A percentile compares a stretch with the other conserved stretches of the same genome.
Conservation (phyloP, 352 stramenopile genomes). For the Nothophytophthora sp. region DNA sequence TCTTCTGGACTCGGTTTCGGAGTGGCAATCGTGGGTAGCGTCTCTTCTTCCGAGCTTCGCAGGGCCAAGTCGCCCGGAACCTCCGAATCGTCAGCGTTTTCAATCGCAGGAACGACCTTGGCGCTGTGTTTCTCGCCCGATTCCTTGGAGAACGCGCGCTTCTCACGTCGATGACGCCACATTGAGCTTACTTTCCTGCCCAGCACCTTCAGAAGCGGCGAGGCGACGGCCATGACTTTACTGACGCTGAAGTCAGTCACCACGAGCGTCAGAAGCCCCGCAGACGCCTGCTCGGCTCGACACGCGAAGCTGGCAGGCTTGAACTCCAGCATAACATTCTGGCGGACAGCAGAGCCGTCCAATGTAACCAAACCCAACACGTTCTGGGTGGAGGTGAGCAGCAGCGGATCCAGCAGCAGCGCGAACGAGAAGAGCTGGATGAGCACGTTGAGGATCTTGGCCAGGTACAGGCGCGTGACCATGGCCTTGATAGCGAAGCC, state of each 20-base stretch:
- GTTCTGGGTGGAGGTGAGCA: slow-evolving; percentile 45
- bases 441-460: slow-evolving; percentile 83
- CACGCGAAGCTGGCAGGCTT: slow-evolving; percentile 52
- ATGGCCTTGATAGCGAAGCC: slow-evolving; percentile 85
- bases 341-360: slow-evolving; percentile 42
- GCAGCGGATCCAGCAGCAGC: slow-evolving; percentile 64
- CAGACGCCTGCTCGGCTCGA: slow-evolving; percentile 62
- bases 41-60: not conserved
- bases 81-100: not conserved
- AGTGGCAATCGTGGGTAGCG: not conserved
- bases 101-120: slow-evolving; percentile 19
- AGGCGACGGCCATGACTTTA: slow-evolving; percentile 51
- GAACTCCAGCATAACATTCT: slow-evolving; percentile 72
- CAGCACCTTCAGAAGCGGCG: slow-evolving; percentile 23
- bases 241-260: slow-evolving; percentile 75
- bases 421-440: slow-evolving; percentile 81
- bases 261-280: slow-evolving; percentile 66
- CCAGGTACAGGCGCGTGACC: slow-evolving; percentile 77
- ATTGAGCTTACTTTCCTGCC: slow-evolving; percentile 18
- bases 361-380: slow-evolving; percentile 38
- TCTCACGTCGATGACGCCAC: slow-evolving; percentile 12
- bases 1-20: not conserved
- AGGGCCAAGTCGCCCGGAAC: not conserved
- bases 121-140: not conserved
- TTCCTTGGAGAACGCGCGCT: slow-evolving; percentile 12